Base-by-base conservation (phyloP, 139 green algal species). In the Tetraselmis striata region DNA sequence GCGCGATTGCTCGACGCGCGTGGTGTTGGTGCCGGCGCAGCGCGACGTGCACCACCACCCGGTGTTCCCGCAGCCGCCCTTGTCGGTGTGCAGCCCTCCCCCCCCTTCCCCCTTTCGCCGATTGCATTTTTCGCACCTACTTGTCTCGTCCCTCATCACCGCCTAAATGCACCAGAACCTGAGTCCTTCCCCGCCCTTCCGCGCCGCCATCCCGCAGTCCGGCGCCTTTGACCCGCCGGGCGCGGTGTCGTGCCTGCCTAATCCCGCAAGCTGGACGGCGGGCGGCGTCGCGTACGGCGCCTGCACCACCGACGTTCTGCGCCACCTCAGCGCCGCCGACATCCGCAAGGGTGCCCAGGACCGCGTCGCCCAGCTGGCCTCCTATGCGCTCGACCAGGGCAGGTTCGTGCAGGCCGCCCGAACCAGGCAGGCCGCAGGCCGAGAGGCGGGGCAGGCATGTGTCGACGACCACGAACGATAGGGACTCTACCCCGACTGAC, bases 21-120 rank as follows among this genome's bases (percentile, higher is more conserved):
- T 98, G 28, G 78, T 94, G 59, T 85, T 98, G 31, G 75, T 98
- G 84, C 95, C 95, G 5, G 92, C 91, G 2, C 80, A 86, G 25
- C 80, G 92, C 0, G 95, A 98, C 76, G 89, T 90, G 2, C 90
- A 94, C 80, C 84, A 91, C 75, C 59, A 85, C 30, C 85, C 92
- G 1, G 87, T 94, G n/a, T 95, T 96, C 83, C 95, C 95, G 23
- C 90, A 95, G 87, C 88, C 91, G 1, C 82, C 45, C 45, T 18
- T 18, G 11, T 67, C 45, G 5, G 18, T 67, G 45, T 67, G 18
- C 11, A 67, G 5, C 11, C 18, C 45, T 67, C 45, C 45, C 45
- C 45, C 45, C 18, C 45, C 18, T 67, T n/a, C n/a, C n/a, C n/a
- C n/a, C n/a, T n/a, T n/a, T n/a, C n/a, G n/a, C n/a, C n/a, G n/a